Percentiles rank a stretch among this genome's conserved stretches.
Evolutionary conservation across 2,329 filamentous ascomycete genomes (phyloP).

Genomic region (Penicillium paneum): DNA sequence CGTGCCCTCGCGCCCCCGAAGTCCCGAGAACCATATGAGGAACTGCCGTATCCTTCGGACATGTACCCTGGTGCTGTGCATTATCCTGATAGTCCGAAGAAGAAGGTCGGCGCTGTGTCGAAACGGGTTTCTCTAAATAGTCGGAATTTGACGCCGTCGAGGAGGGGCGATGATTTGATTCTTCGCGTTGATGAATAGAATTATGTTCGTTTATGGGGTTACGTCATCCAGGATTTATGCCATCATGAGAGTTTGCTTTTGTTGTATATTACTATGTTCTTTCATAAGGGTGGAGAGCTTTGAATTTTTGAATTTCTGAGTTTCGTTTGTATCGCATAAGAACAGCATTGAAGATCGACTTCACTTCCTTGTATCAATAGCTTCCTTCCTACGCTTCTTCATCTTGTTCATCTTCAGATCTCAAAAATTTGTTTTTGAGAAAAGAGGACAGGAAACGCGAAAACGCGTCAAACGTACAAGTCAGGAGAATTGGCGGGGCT

Average conservation of each 20-base stretch:
- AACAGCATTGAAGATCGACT: neutral
- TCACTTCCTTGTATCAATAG: neutral
- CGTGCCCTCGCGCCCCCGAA: neutral
- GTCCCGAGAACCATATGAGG: neutral
- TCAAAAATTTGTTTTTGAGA: neutral
- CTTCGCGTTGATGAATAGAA: constrained; percentile 29
- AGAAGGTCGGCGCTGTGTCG: constrained; percentile 9
- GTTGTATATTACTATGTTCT: neutral
- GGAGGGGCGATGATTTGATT: constrained; percentile 31
- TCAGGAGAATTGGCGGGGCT: neutral
- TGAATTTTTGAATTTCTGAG: neutral
- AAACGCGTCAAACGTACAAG: neutral
- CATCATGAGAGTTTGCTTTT: neutral
- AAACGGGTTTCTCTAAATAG: constrained; percentile 21
- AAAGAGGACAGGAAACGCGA: neutral
- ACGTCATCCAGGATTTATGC: neutral
- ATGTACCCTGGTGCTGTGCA: constrained; percentile 7
- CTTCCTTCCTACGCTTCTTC: neutral
- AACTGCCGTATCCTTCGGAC: constrained; percentile 23
- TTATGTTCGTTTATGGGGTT: neutral
- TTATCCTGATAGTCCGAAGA: constrained; percentile 25
- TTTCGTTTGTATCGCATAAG: neutral
- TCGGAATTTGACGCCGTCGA: constrained; percentile 33
- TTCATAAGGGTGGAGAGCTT: neutral
- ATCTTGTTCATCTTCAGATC: too few relatives aligned